Evolutionary conservation across 2,329 filamentous ascomycete genomes (phyloP).

Genomic region (Paecilomyces variotii): DNA sequence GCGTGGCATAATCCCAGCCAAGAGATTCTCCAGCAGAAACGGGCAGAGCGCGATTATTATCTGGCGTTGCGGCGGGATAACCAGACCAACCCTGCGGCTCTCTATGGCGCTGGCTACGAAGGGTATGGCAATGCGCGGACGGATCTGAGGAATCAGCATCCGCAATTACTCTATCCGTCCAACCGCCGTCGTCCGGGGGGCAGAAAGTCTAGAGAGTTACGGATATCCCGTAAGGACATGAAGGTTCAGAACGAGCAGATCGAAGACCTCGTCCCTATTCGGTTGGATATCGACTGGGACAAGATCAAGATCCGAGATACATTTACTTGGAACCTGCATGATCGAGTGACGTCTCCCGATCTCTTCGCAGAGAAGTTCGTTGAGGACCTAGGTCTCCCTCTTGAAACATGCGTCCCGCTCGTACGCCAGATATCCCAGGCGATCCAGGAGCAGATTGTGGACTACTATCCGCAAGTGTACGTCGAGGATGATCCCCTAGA

Average conservation of each 20-base stretch:
- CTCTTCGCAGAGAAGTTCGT: constrained; percentile 83
- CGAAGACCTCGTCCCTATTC: constrained; percentile 84
- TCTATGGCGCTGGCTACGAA: constrained; percentile 67
- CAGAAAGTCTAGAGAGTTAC: constrained; percentile 63
- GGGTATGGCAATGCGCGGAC: constrained; percentile 86
- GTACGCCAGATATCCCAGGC: constrained; percentile 59
- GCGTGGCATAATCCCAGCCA: constrained; percentile 47
- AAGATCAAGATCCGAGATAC: constrained; percentile 94
- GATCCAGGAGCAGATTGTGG: constrained; percentile 80
- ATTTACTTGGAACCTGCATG: constrained; percentile 97
- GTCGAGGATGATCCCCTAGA: constrained; percentile 87
- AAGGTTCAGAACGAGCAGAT: constrained; percentile 78
- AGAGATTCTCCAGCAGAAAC: constrained; percentile 54
- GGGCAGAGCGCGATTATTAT: constrained; percentile 64
- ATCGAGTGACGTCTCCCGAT: constrained; percentile 70
- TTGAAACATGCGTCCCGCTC: constrained; percentile 51
- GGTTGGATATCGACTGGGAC: constrained; percentile 89
- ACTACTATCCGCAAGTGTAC: constrained; percentile 87
- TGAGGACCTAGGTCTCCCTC: constrained; percentile 72
- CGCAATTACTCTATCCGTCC: constrained; percentile 69
- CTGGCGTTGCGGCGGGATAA: constrained; percentile 54
- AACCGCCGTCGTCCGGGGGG: constrained; percentile 70
- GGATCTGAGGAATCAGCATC: constrained; percentile 56
- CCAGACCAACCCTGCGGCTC: constrained; percentile 47
- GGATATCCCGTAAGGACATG: constrained; percentile 71